Conservation (phyloP, 1,284 basidiomycete genomes). For the Papiliotrema terrestris region DNA sequence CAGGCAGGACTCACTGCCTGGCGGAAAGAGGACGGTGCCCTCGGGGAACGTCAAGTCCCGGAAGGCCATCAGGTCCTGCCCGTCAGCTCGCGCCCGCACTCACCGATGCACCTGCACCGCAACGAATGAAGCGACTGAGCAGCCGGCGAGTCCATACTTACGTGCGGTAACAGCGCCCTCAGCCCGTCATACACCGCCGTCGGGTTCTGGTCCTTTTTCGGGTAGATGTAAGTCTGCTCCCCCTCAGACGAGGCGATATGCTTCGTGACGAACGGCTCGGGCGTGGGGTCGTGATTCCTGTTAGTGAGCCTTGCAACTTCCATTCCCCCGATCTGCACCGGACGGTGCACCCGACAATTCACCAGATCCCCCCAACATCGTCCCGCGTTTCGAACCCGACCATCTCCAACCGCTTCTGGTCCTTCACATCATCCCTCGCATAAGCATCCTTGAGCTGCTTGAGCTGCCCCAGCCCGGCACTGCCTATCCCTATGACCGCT, state of each 20-base stretch:
- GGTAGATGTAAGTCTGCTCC: background rate
- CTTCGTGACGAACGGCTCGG: background rate
- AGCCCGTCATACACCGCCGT: slow-evolving; percentile 46
- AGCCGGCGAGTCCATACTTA: too few relatives aligned
- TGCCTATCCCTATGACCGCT: slow-evolving; percentile 51
- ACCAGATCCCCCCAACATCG: slow-evolving; percentile 46
- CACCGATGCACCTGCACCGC: too few relatives aligned
- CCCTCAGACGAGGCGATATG: background rate
- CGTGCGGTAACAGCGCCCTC: slow-evolving; percentile 46
- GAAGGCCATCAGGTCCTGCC: slow-evolving; percentile 4
- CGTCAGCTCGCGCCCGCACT: background rate
- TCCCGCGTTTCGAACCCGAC: slow-evolving; percentile 25
- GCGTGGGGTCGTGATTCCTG: slow-evolving; percentile 1
- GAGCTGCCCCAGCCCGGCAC: slow-evolving; percentile 47
- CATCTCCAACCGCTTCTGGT: slow-evolving; percentile 17
- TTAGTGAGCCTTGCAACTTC: background rate
- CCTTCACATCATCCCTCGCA: slow-evolving; percentile 4
- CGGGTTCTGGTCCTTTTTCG: slow-evolving; percentile 14
- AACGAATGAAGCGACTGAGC: too few relatives aligned
- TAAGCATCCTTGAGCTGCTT: slow-evolving; percentile 46
- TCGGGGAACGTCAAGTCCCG: background rate
- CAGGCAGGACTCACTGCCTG: background rate
- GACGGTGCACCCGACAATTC: slow-evolving; percentile 4
- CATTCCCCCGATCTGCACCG: background rate
- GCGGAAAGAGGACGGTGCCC: background rate